Percentiles rank a stretch among this genome's conserved stretches.
Evolutionary conservation across 2,329 filamentous ascomycete genomes (phyloP).

Genomic region (Tolypocladium nubicola): DNA sequence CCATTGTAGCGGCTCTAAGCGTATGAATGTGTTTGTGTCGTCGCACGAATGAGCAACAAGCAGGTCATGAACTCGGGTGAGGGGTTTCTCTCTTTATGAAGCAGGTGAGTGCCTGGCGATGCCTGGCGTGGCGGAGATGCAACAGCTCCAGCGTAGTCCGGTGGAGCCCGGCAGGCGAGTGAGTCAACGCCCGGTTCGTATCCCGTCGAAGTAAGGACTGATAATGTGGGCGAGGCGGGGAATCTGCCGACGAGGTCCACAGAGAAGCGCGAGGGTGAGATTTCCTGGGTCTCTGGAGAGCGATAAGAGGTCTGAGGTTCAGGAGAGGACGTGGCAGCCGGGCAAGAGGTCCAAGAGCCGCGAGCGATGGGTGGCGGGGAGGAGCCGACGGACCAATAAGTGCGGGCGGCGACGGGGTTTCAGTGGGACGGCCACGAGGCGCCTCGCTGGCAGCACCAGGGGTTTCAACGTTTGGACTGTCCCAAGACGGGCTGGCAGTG

Average conservation of each 20-base stretch:
- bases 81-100: not conserved
- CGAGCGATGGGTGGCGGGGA: not conserved
- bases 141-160: not conserved
- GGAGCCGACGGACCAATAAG: not conserved
- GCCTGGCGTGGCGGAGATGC: not conserved
- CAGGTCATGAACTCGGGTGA: not conserved
- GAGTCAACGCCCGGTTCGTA: not conserved
- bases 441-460: not conserved
- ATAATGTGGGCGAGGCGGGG: not conserved
- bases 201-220: not conserved
- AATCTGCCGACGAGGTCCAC: not conserved
- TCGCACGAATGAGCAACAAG: not conserved
- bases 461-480: no score
- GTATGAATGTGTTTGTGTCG: not conserved
- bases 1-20: slow-evolving; percentile 7
- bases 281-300: not conserved
- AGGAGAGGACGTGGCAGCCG: not conserved
- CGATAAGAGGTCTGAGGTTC: not conserved
- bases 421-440: not conserved
- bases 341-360: not conserved
- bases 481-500: not conserved
- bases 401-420: not conserved
- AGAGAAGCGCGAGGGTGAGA: not conserved
- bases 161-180: not conserved
- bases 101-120: not conserved